Evolutionary conservation across 208 protist species (phyloP).

Genomic region (Trypanosoma boissoni): DNA sequence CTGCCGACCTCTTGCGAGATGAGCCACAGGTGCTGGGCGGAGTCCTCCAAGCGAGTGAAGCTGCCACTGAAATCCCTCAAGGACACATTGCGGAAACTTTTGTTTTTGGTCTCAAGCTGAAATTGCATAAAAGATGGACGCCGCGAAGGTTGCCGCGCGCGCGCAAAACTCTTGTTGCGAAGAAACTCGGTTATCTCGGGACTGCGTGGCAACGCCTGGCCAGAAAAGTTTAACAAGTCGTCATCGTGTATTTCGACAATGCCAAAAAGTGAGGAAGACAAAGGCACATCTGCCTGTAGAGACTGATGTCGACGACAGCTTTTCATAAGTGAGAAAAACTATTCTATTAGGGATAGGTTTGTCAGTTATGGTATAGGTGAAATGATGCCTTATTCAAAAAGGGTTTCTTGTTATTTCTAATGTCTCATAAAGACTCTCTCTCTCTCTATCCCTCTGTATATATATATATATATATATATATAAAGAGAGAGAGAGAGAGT

Average conservation of each 20-base stretch:
- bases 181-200: slow-evolving; percentile 36
- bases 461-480: slow-evolving; percentile 15
- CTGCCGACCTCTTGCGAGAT: slow-evolving; percentile 45
- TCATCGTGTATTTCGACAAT: slow-evolving; percentile 65
- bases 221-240: slow-evolving; percentile 80
- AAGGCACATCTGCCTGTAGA: slow-evolving; percentile 33
- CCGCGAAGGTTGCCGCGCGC: background rate
- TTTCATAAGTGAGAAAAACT: slow-evolving; percentile 47
- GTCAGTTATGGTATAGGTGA: background rate
- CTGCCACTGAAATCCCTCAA: background rate
- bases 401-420: too few relatives aligned
- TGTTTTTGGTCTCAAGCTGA: slow-evolving; percentile 12
- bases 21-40: slow-evolving; percentile 70
- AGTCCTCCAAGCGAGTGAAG: slow-evolving; percentile 58
- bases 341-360: background rate
- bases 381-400: too few relatives aligned
- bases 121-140: slow-evolving; percentile 46
- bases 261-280: slow-evolving; percentile 73
- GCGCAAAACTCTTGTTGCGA: slow-evolving; percentile 40
- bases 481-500: too few relatives aligned
- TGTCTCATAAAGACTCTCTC: too few relatives aligned
- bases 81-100: background rate
- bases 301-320: slow-evolving; percentile 32
- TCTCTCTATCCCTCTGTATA: too few relatives aligned
- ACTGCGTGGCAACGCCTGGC: slow-evolving; percentile 20